phyloP scores from a whole-genome alignment of 2,329 filamentous ascomycete species.

The Hymenoscyphus infarciens region DNA sequence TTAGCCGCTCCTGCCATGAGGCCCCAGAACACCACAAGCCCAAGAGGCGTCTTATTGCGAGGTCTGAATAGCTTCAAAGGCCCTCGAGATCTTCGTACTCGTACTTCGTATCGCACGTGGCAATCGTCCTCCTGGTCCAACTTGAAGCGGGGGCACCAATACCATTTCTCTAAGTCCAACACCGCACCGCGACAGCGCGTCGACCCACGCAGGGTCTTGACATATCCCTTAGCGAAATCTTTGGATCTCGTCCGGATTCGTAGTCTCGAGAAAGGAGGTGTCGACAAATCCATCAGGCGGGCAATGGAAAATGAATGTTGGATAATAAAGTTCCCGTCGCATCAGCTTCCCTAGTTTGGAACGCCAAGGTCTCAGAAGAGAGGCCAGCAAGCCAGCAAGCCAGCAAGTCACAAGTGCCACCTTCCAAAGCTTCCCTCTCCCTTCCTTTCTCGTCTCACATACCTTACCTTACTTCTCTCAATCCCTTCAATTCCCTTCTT shows the following conservation, averaged over 20 bases:
- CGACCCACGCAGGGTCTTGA: too few species aligned
- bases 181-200: too few species aligned
- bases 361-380: slow-evolving; percentile 1
- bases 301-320: not conserved
- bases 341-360: slow-evolving; percentile 1
- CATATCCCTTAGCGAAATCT: too few species aligned
- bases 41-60: not conserved
- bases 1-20: too few species aligned
- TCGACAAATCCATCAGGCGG: not conserved
- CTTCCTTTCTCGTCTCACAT: not conserved
- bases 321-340: too few species aligned
- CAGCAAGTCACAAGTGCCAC: too few species aligned
- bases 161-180: too few species aligned
- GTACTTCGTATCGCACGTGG: not conserved
- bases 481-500: not conserved
- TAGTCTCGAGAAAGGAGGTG: not conserved
- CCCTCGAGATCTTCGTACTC: not conserved
- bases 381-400: too few species aligned
- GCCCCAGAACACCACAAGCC: too few species aligned
- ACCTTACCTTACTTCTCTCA: not conserved
- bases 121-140: not conserved
- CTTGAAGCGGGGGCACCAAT: not conserved
- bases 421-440: not conserved
- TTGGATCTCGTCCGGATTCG: too few species aligned
- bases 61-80: not conserved